Base-by-base conservation (phyloP, 305 asterid species). In the Petunia hybrid region DNA sequence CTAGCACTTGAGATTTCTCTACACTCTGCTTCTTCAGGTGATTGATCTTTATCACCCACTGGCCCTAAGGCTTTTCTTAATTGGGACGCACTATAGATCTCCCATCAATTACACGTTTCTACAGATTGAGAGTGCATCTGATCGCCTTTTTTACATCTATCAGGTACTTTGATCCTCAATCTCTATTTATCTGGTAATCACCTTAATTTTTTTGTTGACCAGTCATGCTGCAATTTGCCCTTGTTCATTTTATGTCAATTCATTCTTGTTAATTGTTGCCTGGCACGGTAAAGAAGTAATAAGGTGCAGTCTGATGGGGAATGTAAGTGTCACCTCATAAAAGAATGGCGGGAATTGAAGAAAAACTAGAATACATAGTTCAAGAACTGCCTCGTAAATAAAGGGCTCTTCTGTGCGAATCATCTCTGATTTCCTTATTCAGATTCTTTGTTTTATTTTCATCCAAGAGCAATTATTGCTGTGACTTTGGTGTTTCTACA, bases 41-140 rank as follows among this genome's bases (percentile, higher is more conserved):
- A 78, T 92, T 84, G 97, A 94, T 83, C 86, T 90, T 64, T 97
- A 94, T 87, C 99, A 97, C 88, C 98, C 99, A 45, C 81, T 97
- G 88, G 97, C 98, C 46, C 86, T 97, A 77, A 89, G 98, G 85
- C 91, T 92, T 87, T 97, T 97, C 89, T 89, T 97, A 84, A 87
- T 94, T 86, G 92, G 94, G 81, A 92, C 99, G 77, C 99, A 97
- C 87, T 97, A 97, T 85, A 95, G 98, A 68, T 97, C 99, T 79
- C 99, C 98, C 40, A 89, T 94, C 83, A 97, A 94, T 86, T 97
- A 94, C 91, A 94, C 98, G 45, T 93, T 89, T 78, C 80, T 85
- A 79, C 97, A 80, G 87, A 97, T 97, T 80, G 99, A 97, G 86
- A 90, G 91, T 87, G 95, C 98, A 71, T 97, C 99, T 69, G 99